Conservation (phyloP, 2,329 filamentous ascomycete species). For the Huntiella moniliformis region DNA sequence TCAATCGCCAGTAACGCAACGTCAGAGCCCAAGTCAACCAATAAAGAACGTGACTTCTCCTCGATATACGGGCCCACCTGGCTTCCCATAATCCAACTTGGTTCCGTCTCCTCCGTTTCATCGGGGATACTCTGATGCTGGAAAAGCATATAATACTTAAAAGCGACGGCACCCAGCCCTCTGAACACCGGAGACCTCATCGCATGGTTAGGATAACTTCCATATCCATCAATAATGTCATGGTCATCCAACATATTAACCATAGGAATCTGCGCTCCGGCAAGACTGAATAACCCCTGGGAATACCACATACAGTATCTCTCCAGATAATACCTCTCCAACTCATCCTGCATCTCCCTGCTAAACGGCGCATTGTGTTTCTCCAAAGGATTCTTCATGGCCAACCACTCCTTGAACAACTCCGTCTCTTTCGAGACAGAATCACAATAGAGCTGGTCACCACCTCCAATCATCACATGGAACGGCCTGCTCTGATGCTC, state of each 20-base stretch:
- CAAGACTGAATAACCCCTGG: constrained; percentile 82
- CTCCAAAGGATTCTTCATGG: constrained; percentile 57
- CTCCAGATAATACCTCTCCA: constrained; percentile 76
- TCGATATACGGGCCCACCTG: constrained; percentile 77
- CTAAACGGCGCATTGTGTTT: constrained; percentile 69
- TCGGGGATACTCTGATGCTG: constrained; percentile 78
- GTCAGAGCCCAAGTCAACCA: constrained; percentile 62
- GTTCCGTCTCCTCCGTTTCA: constrained; percentile 68
- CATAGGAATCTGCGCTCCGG: constrained; percentile 90
- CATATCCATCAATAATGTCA: constrained; percentile 78
- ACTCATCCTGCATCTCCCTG: constrained; percentile 64
- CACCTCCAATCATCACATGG: constrained; percentile 95
- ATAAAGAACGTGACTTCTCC: constrained; percentile 67
- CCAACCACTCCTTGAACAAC: constrained; percentile 68
- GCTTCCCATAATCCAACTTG: constrained; percentile 74
- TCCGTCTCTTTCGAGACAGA: constrained; percentile 54
- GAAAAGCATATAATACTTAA: constrained; percentile 98
- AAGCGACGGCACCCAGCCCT: constrained; percentile 75
- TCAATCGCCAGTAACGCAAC: constrained; percentile 75
- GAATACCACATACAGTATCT: constrained; percentile 92
- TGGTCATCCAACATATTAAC: constrained; percentile 97
- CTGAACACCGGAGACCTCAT: constrained; percentile 83
- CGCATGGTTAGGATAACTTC: constrained; percentile 79
- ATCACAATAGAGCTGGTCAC: constrained; percentile 95
- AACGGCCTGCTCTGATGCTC: constrained; percentile 80